These are phyloP conservation scores for Aspergillus asperescens DNA, from an alignment of 495 filamentous ascomycete genomes.

Conservation along the genomic window DNA sequence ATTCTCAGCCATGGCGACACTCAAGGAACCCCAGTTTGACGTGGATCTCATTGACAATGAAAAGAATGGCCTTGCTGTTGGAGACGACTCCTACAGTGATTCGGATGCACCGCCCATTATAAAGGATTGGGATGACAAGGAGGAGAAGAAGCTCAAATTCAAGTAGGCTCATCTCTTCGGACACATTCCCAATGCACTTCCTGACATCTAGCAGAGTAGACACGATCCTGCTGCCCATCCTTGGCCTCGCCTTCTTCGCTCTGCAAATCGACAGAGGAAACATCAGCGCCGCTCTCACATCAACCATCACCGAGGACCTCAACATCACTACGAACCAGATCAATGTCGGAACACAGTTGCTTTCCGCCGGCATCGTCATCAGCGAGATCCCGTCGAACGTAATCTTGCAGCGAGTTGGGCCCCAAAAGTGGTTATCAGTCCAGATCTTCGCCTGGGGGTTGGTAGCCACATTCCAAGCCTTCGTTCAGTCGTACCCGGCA, in stretches of 20 bases:
- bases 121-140: slow-evolving; percentile 33
- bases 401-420: slow-evolving; percentile 50
- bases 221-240: slow-evolving; percentile 46
- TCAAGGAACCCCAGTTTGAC: neutral
- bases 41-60: slow-evolving; percentile 1
- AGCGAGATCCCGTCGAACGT: slow-evolving; percentile 56
- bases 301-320: slow-evolving; percentile 48
- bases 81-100: neutral
- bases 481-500: slow-evolving; percentile 46
- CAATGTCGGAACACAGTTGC: slow-evolving; percentile 52
- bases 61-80: slow-evolving; percentile 2
- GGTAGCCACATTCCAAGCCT: slow-evolving; percentile 55
- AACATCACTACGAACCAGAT: slow-evolving; percentile 53
- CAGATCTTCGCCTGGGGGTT: slow-evolving; percentile 57
- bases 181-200: neutral
- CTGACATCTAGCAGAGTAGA: slow-evolving; percentile 37
- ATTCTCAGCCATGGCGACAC: neutral
- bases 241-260: slow-evolving; percentile 55
- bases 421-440: slow-evolving; percentile 47
- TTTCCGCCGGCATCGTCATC: slow-evolving; percentile 52
- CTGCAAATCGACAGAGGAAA: slow-evolving; percentile 52
- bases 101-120: slow-evolving; percentile 13
- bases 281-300: slow-evolving; percentile 47
- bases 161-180: slow-evolving; percentile 23
- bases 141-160: slow-evolving; percentile 21